Evolutionary conservation across 805 yeast genomes (phyloP).

Genomic region (Candida michaelii): DNA sequence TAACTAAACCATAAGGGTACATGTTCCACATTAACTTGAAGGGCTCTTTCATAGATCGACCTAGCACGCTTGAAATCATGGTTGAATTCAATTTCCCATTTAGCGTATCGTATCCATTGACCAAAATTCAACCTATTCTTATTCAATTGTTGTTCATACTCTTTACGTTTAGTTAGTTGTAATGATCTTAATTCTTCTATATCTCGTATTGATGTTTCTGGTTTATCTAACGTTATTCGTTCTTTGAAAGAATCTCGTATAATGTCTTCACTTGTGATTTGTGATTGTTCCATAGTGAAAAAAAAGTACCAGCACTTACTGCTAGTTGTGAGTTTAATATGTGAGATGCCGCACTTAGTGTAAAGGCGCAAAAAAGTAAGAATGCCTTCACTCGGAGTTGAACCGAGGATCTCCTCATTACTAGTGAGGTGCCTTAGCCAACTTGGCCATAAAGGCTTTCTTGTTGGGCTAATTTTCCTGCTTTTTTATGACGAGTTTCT

Average conservation of each 20-base stretch:
- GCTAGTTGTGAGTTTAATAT: no score
- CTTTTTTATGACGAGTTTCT: neutral
- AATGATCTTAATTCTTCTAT: constrained; percentile 75
- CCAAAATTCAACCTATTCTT: constrained; percentile 78
- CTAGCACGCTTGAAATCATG: constrained; percentile 78
- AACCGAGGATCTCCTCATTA: constrained; percentile 29
- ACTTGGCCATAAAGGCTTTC: constrained; percentile 18
- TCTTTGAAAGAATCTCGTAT: constrained; percentile 35
- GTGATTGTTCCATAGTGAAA: constrained; percentile 12
- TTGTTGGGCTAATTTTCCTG: neutral
- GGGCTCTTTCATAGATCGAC: constrained; percentile 83
- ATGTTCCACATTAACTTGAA: constrained; percentile 70
- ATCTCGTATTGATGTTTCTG: constrained; percentile 51
- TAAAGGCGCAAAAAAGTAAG: constrained; percentile 10
- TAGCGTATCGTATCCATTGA: constrained; percentile 92
- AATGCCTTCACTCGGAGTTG: constrained; percentile 27
- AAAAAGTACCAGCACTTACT: no score
- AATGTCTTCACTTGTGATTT: constrained; percentile 38
- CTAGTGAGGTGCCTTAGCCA: constrained; percentile 28
- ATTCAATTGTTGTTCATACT: constrained; percentile 83
- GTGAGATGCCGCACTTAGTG: no score
- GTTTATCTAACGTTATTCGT: constrained; percentile 24
- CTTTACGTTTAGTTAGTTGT: constrained; percentile 75
- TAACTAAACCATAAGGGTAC: constrained; percentile 87
- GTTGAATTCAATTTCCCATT: constrained; percentile 74